Evolutionary conservation across 192 early-diverging fungal species (phyloP), one percentile per base, ranked within the genome.

Genomic region (Podila epigama): DNA sequence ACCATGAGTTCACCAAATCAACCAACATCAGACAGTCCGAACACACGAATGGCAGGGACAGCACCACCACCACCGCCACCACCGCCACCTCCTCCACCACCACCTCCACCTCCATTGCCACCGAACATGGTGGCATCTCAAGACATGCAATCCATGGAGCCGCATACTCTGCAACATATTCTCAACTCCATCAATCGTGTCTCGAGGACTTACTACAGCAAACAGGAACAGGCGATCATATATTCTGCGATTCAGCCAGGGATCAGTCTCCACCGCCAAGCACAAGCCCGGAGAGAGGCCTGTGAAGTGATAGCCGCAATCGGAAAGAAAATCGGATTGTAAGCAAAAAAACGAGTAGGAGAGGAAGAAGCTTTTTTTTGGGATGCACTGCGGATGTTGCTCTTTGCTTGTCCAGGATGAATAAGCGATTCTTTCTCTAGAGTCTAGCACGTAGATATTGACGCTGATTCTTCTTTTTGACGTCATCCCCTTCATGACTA

Each of bases 311-410:
- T 89, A 25, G 67, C 77, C 20, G 69, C 70, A 40, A 81, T 87
- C 28, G 87, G 85, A 15, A 82, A 82, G 28, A 81, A 80, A 55
- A 69, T 87, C 25, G 87, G 87, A 40, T 87, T 89, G 87, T 89
- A 89, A 70, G 83, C 22, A 35, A 1, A 13, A 41, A 44, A 51
- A 18, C 28, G 25, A 13, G 29, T 20, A 33, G 39, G 32, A 29
- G 13, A 9, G 32, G 22, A 29, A 7, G 56, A n/a, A 10, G 5
- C 13, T 20, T 41, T n/a, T n/a, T n/a, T n/a, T n/a, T n/a, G n/a
- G n/a, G n/a, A n/a, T n/a, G n/a, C n/a, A n/a, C n/a, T n/a, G n/a
- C n/a, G n/a, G n/a, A n/a, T n/a, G n/a, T n/a, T n/a, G n/a, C n/a
- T n/a, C n/a, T n/a, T n/a, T n/a, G n/a, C n/a, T n/a, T n/a, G n/a